Conservation (phyloP, 495 filamentous ascomycete species). For the Aspergillus panamensis region DNA sequence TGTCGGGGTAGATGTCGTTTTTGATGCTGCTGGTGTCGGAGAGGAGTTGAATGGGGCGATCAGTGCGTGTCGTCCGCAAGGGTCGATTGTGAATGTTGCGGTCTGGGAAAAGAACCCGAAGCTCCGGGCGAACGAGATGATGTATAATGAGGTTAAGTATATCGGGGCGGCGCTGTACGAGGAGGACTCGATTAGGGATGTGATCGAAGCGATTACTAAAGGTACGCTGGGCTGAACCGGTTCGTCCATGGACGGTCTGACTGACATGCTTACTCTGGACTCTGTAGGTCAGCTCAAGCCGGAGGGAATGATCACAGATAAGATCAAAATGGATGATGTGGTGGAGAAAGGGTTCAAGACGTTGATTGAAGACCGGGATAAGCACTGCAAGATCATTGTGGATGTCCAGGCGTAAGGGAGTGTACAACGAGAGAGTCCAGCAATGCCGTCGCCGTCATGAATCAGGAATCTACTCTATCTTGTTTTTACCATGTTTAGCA, state of each 20-base stretch:
- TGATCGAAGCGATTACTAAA: slow-evolving; percentile 50
- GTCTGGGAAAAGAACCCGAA: slow-evolving; percentile 55
- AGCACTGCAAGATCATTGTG: slow-evolving; percentile 43
- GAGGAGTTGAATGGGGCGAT: slow-evolving; percentile 49
- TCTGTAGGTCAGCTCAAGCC: slow-evolving; percentile 47
- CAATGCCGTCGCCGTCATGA: not conserved
- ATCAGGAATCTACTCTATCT: no score
- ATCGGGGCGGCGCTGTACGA: slow-evolving; percentile 53
- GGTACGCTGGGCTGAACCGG: slow-evolving; percentile 26
- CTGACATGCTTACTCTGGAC: not conserved
- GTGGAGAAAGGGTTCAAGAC: slow-evolving; percentile 56
- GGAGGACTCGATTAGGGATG: slow-evolving; percentile 51
- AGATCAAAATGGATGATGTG: slow-evolving; percentile 51
- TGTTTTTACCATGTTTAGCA: no score
- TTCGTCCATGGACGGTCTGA: no score
- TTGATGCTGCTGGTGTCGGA: slow-evolving; percentile 57
- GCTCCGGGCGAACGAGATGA: slow-evolving; percentile 46
- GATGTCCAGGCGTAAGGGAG: slow-evolving; percentile 19
- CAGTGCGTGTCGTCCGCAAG: slow-evolving; percentile 45
- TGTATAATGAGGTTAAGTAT: slow-evolving; percentile 46
- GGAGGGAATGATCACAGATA: slow-evolving; percentile 54
- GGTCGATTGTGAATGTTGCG: slow-evolving; percentile 60
- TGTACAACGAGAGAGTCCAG: not conserved
- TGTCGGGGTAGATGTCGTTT: slow-evolving; percentile 52
- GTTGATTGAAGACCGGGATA: slow-evolving; percentile 53